Base-by-base conservation (phyloP, 2,329 filamentous ascomycete genomes). In the Thermothelomyces thermophilus region DNA sequence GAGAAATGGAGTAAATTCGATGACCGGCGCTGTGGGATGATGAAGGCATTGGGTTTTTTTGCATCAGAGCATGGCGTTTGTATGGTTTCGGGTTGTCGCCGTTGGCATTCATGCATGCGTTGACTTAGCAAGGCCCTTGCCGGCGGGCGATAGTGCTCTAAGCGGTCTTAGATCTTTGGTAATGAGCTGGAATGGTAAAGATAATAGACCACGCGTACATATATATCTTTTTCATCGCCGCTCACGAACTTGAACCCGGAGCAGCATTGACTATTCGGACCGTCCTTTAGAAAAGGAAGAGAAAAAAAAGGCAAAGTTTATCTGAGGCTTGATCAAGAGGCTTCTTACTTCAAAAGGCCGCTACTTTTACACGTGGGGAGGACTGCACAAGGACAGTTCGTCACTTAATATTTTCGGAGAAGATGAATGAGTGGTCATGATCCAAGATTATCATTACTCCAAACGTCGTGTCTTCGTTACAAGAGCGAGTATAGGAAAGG, bases 371-470 rank as follows among this genome's bases (percentile, higher is more conserved):
- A n/a, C 33, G 33, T 16, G 16, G 14, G n/a, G 16, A 16, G 14
- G n/a, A 35, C 13, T 7, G 33, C 14, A 5, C 5, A 14, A 39
- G 22, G 11, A 31, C 6, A 31, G 3, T 5, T 14, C 11, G 30
- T 9, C 30, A 31, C 11, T 31, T 5, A 5, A 9, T 26, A 26
- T 26, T 26, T 9, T 31, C 11, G 40, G 9, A 3, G 14, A n/a
- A n/a, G n/a, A n/a, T 9, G 17, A 16, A 19, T 17, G 11, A 28
- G 24, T 30, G 24, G 10, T 26, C n/a, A 34, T 41, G 35, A 47
- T 42, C 43, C 48, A 51, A 46, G 8, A 50, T 53, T 50, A 53
- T 51, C 51, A 53, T 53, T 53, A 53, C 14, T 26, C n/a, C 7
- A 14, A 19, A 28, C 17, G 13, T 50, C 48, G 24, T 46, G 19